These are phyloP conservation scores for Castanospermum australe DNA, from an alignment of 306 rosid species.

Conservation along the genomic window DNA sequence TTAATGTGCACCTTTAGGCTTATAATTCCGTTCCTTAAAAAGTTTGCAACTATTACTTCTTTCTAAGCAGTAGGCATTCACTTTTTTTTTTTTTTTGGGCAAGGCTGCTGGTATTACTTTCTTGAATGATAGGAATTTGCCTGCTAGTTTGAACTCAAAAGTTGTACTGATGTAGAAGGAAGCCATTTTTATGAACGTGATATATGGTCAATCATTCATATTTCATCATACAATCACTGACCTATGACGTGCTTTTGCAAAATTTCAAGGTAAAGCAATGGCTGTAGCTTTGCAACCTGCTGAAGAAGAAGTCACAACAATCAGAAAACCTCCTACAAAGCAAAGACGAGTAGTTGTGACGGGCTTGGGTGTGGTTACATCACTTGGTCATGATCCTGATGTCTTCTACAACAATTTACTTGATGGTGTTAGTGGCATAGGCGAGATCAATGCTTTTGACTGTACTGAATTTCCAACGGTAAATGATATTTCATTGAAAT, in stretches of 20 bases:
- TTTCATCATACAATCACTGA: conserved; percentile 4
- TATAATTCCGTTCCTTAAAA: not conserved
- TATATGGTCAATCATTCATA: not conserved
- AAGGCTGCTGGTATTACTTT: not conserved
- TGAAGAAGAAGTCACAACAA: conserved; percentile 51
- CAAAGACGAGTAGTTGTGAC: conserved; percentile 93
- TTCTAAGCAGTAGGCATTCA: not conserved
- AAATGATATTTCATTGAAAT: conserved; percentile 26
- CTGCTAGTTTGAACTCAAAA: conserved; percentile 10
- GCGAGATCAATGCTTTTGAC: conserved; percentile 85
- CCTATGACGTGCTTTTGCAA: not conserved
- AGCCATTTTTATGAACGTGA: not conserved
- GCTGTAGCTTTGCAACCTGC: conserved; percentile 68
- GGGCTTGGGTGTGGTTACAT: conserved; percentile 82
- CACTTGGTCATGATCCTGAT: conserved; percentile 84
- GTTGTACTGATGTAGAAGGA: conserved; percentile 14
- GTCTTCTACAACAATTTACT: conserved; percentile 84
- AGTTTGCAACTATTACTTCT: not conserved
- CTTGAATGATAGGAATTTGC: not conserved
- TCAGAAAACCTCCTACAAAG: conserved; percentile 49
- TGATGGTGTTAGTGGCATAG: conserved; percentile 87
- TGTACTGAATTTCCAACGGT: conserved; percentile 86
- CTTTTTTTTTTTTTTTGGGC: too few species aligned
- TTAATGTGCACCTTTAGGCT: not conserved
- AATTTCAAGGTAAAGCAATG: conserved; percentile 56